Base-by-base conservation (phyloP, 75 land plant species). In the Ceratopteris richardii region DNA sequence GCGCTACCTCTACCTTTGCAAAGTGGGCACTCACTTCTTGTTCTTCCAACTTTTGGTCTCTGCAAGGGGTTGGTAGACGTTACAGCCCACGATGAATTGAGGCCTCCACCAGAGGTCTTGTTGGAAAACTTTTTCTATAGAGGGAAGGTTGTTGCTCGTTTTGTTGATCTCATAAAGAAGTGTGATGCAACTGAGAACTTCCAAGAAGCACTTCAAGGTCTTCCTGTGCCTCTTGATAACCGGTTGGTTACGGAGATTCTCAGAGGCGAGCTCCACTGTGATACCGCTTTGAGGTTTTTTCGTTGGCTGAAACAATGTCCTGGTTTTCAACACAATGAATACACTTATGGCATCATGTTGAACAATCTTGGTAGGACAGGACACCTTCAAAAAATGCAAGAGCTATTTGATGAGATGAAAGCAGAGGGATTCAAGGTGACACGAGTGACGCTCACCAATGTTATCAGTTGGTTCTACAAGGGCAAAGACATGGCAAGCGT, bases 281-380 rank as follows among this genome's bases (percentile, higher is more conserved):
- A 46, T n/a, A 17, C 48, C 17, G 4, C 48, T 46, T 46, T 46
- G 12, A 46, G 48, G 14, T 66, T 46, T 46, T 46, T 46, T 14
- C 48, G 17, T 5, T 46, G 48, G 48, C 21, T 46, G 48, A 20
- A 46, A 46, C 5, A 2, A 2, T 4, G 3, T 4, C 21, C 5
- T 46, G 48, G 48, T 3, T 46, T 46, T 14, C 4, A 46, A 17
- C 48, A 46, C 21, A n/a, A 17, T 46, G 14, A 4, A 46, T 46
- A 5, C 48, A 46, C 48, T 5, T 46, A 46, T 46, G 48, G 48
- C 4, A 17, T 14, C 48, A 46, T 46, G 12, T 20, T 46, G 21
- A 46, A 46, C 21, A n/a, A 2, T 46, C 48, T 46, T 46, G 48
- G 48, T n/a, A 46, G 48, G 21, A 17, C 48, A 46, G 48, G 48